Evolutionary conservation across 768 basidiomycete species (phyloP).

Genomic region (Gelatoporia subvermispora): DNA sequence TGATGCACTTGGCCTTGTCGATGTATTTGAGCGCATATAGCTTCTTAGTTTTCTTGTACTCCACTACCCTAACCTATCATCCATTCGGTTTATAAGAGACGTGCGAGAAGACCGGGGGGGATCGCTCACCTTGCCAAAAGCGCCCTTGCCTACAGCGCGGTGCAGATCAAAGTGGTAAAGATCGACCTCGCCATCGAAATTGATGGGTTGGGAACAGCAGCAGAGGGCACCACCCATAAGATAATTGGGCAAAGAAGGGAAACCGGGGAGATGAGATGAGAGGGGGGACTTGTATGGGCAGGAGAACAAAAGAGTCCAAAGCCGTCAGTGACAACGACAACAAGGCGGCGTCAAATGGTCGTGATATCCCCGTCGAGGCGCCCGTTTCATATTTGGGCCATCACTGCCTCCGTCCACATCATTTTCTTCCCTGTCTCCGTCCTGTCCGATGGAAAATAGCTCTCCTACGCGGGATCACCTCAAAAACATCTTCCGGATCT

Average conservation of each 20-base stretch:
- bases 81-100: background rate
- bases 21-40: slow-evolving; percentile 97
- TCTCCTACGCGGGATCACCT: too few species aligned
- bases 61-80: slow-evolving; percentile 86
- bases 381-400: too few species aligned
- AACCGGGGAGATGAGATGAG: slow-evolving; percentile 7
- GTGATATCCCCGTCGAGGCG: too few species aligned
- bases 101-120: slow-evolving; percentile 1
- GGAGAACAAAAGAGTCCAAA: slow-evolving; percentile 24
- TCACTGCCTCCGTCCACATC: too few species aligned
- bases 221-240: slow-evolving; percentile 25
- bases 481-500: too few species aligned
- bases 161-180: slow-evolving; percentile 97
- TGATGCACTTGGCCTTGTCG: slow-evolving; percentile 89
- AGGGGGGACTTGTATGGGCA: slow-evolving; percentile 12
- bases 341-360: slow-evolving; percentile 1
- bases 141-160: slow-evolving; percentile 92
- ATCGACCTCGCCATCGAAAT: slow-evolving; percentile 61
- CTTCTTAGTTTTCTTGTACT: slow-evolving; percentile 90
- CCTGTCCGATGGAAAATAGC: too few species aligned
- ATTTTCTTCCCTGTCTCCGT: too few species aligned
- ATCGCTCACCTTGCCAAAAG: slow-evolving; percentile 86
- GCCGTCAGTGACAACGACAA: slow-evolving; percentile 6
- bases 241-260: slow-evolving; percentile 7
- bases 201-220: slow-evolving; percentile 40